phyloP scores from a whole-genome alignment of 306 rosid genomes.

The Purshia tridentata region DNA sequence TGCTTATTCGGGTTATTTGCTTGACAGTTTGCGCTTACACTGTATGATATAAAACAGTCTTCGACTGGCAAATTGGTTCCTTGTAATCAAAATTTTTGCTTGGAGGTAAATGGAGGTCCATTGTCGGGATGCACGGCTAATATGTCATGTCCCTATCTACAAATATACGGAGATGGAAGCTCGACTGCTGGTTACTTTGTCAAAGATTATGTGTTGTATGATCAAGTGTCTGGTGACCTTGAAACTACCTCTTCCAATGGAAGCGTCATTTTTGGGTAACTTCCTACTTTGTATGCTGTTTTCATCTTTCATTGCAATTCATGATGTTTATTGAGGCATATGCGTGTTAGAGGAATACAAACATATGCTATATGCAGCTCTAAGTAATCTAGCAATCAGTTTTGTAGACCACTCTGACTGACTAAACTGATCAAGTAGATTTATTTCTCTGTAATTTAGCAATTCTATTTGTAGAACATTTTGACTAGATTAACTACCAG shows the following conservation, averaged over 20 bases:
- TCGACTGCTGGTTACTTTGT: constrained; percentile 92
- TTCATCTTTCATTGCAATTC: background rate
- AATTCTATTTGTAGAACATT: background rate
- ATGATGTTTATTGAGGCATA: background rate
- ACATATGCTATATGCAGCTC: background rate
- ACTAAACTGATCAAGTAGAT: background rate
- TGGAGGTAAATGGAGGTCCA: constrained; percentile 75
- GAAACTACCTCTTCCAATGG: constrained; percentile 80
- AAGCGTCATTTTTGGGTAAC: constrained; percentile 86
- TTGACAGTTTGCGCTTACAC: constrained; percentile 71
- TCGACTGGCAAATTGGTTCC: constrained; percentile 64
- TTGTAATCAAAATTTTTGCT: constrained; percentile 73
- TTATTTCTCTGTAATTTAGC: background rate
- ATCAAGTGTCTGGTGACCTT: constrained; percentile 86
- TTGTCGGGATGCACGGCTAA: constrained; percentile 65
- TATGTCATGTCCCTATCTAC: constrained; percentile 79
- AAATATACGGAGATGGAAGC: constrained; percentile 94
- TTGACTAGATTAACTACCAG: background rate
- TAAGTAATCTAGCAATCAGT: background rate
- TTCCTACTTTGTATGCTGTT: constrained; percentile 7
- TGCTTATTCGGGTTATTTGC: background rate
- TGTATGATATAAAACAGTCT: constrained; percentile 68
- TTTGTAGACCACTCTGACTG: background rate
- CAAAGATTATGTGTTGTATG: constrained; percentile 69
- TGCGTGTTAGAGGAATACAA: background rate